A percentile compares a stretch with the other conserved stretches of the same genome.
These are phyloP conservation scores for Parastagonospora avenae DNA, from an alignment of 2,329 filamentous ascomycete genomes.

Conservation along the genomic window DNA sequence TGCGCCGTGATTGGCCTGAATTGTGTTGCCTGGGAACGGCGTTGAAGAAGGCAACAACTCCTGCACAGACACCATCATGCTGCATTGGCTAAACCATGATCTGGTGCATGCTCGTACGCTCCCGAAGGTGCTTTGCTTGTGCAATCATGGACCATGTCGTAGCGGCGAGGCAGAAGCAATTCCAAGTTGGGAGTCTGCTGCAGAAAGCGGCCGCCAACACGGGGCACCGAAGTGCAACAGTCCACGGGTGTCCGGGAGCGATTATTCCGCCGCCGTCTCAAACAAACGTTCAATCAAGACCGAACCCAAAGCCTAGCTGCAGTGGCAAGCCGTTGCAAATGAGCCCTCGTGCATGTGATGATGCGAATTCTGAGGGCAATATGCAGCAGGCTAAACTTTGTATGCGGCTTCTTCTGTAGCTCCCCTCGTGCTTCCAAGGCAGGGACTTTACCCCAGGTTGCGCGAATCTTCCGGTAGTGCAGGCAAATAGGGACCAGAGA, in stretches of 20 bases:
- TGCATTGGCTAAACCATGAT: conserved; percentile 4
- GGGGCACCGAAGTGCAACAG: neutral
- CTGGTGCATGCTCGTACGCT: neutral
- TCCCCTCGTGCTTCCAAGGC: conserved; percentile 31
- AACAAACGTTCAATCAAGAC: conserved; percentile 11
- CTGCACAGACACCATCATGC: conserved; percentile 21
- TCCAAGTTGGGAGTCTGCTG: conserved; percentile 10
- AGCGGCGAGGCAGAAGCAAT: conserved; percentile 13
- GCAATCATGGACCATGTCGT: conserved; percentile 4
- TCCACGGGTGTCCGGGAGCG: conserved; percentile 3
- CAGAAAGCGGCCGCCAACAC: conserved; percentile 6
- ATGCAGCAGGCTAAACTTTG: conserved; percentile 19
- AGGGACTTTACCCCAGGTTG: conserved; percentile 38
- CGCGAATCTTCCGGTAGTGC: conserved; percentile 40
- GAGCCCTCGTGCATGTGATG: conserved; percentile 24
- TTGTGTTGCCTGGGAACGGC: conserved; percentile 36
- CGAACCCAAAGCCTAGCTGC: conserved; percentile 1
- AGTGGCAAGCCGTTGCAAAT: conserved; percentile 22
- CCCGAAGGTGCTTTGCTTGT: conserved; percentile 7
- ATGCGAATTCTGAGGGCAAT: conserved; percentile 20
- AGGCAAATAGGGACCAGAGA: conserved; percentile 21
- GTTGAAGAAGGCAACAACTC: conserved; percentile 20
- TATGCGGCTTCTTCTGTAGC: conserved; percentile 11
- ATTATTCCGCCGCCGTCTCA: conserved; percentile 12
- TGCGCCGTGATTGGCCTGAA: conserved; percentile 29